Evolutionary conservation across 1,284 basidiomycete genomes (phyloP), one percentile per base, ranked within the genome.

Genomic region (Hypsizygus ulmarius): DNA sequence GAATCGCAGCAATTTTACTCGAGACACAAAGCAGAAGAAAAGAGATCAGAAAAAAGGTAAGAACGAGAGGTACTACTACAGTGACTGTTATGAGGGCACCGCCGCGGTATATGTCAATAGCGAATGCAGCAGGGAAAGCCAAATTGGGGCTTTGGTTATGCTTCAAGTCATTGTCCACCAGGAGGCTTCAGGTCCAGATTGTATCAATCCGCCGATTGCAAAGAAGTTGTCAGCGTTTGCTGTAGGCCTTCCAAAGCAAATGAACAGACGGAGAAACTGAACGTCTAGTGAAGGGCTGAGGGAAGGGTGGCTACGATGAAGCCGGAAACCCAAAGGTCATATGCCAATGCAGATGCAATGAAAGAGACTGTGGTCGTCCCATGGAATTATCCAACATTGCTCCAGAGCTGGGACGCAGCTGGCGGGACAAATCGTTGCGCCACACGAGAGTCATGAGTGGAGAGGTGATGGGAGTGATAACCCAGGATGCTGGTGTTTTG

Each of bases 381-480:
- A 41, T n/a, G 42, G 12, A 15, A 4, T 57, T 56, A 68, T 38
- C 65, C 65, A 28, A 54, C 60, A 52, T 63, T 65, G 14, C 64
- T 58, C 67, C 67, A 69, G 25, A 62, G 41, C 47, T 63, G 66
- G 5, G 66, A 54, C 45, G 59, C 51, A 14, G 59, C 49, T 8
- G 58, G 60, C 3, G 57, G 53, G n/a, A 57, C 51, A 19, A 60
- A 61, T 36, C 58, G 59, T 19, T 61, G 59, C n/a, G 48, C 49
- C 25, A 62, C 47, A 28, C 61, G 59, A 41, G 61, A 49, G 39
- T 66, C 62, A 39, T 63, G 59, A 19, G 64, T 54, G 21, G 67
- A 64, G 5, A 58, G 42, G 27, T 68, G 60, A 3, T 61, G 57
- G 18, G 62, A 54, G 49, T 64, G 62, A 40, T 64, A 60, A 10